A percentile compares a stretch with the other conserved stretches of the same genome.
Evolutionary conservation across 169 alveolate species (phyloP).

Genomic region (Haemoproteus tartakovskyi): DNA sequence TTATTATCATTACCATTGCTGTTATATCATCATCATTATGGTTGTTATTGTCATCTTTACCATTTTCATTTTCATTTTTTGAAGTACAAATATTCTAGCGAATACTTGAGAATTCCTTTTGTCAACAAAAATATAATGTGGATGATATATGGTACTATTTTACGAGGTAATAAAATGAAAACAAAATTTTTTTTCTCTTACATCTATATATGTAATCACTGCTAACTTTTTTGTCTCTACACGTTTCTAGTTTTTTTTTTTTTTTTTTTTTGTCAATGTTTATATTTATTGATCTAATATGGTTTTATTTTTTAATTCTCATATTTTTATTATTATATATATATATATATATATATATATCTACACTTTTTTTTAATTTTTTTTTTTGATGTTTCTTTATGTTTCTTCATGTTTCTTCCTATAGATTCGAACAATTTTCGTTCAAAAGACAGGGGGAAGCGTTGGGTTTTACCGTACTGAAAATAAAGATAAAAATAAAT

Average conservation of each 20-base stretch:
- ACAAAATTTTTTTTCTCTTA: no score
- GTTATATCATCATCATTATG: no score
- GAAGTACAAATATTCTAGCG: conserved; percentile 59
- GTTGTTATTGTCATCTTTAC: no score
- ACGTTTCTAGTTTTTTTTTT: no score
- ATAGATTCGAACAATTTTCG: conserved; percentile 49
- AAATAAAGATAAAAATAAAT: background rate
- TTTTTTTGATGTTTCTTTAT: background rate
- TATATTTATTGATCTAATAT: no score
- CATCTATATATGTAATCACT: no score
- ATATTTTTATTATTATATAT: no score
- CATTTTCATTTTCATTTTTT: no score
- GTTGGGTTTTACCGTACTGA: conserved; percentile 58
- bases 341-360: background rate
- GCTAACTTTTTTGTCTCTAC: no score
- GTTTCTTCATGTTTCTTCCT: background rate
- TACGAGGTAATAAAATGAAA: conserved; percentile 23
- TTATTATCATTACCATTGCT: no score
- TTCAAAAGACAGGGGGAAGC: conserved; percentile 22
- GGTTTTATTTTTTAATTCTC: no score
- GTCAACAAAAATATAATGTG: conserved; percentile 46
- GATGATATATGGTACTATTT: conserved; percentile 59
- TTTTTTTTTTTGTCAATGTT: no score
- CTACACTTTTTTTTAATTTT: background rate
- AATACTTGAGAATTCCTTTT: conserved; percentile 35